phyloP scores from a whole-genome alignment of 805 yeast species.

The Tetrapisispora arboricola region DNA sequence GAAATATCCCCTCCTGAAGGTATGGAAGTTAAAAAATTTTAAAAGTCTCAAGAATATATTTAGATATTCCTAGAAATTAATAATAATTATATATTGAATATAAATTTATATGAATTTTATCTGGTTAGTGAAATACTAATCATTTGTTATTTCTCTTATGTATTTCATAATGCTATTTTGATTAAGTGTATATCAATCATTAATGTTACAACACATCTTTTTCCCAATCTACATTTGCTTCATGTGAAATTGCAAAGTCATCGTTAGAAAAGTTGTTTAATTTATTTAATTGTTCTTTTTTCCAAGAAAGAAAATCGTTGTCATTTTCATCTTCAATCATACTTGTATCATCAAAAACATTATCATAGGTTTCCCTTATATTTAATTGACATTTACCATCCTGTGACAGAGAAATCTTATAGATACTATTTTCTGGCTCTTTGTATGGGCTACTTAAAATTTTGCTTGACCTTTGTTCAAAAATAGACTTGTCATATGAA shows the following conservation, averaged over 20 bases:
- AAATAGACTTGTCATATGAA: not conserved
- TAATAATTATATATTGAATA: not conserved
- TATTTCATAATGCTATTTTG: not conserved
- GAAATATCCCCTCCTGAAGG: conserved; percentile 71
- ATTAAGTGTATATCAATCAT: not conserved
- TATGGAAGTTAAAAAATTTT: conserved; percentile 40
- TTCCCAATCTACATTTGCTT: not conserved
- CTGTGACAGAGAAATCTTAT: conserved; percentile 24
- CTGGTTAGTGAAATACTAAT: not conserved
- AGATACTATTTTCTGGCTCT: conserved; percentile 24
- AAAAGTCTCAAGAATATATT: too few species aligned
- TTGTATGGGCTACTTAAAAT: conserved; percentile 21
- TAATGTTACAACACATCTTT: conserved; percentile 2
- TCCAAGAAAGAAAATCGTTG: conserved; percentile 22
- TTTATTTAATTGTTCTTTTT: conserved; percentile 24
- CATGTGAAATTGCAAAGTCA: not conserved
- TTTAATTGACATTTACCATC: conserved; percentile 25
- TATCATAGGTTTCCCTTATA: conserved; percentile 13
- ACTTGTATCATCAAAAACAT: conserved; percentile 24
- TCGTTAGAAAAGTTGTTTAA: conserved; percentile 6
- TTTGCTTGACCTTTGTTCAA: not conserved
- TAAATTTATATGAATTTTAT: too few species aligned
- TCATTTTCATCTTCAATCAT: conserved; percentile 25
- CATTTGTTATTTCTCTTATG: not conserved
- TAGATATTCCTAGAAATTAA: not conserved